Base-by-base conservation (phyloP, 345 rosid species). In the Eucalyptus rudis region DNA sequence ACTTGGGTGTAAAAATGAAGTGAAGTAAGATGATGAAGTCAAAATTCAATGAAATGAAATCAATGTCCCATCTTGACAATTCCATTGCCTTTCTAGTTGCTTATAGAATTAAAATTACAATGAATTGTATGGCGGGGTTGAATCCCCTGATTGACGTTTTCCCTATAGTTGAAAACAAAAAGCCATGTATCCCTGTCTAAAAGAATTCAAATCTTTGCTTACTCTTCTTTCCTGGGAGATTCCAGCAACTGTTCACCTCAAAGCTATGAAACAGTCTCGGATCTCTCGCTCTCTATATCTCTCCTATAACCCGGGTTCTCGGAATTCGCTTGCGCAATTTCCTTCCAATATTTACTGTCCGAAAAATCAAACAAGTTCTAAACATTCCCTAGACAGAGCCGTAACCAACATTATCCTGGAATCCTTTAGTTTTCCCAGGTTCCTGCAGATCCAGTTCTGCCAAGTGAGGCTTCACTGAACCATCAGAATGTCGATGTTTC, bases 381-480 rank as follows among this genome's bases (percentile, higher is more conserved):
- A 76, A 76, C 84, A 20, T 20, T 76, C 84, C 84, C 84, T 76
- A 76, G 84, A 76, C 47, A 20, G 84, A 76, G 29, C 84, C 84
- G 44, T 40, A 20, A 19, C 12, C 47, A 22, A 40, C 47, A 10
- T 40, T 76, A 7, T 40, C 47, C 83, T 76, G 84, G 84, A 76
- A 76, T 40, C 44, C 29, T 40, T 76, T 76, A 76, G 84, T 84
- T 80, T 40, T 52, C 86, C 43, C 89, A 40, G 79, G 56, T 86
- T 92, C 87, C 58, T 44, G 51, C 59, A 62, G 90, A 20, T 40
- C 49, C 44, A 44, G 86, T 31, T 90, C 40, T 29, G 89, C 24
- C 10, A 89, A 79, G 59, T 92, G 93, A 43, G 93, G 95, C 87
- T 90, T 94, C 40, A 90, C 91, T 71, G 92, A 92, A 31, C 89